Base-by-base conservation (phyloP, 108 stramenopile species). In the Epithemia pelagica region DNA sequence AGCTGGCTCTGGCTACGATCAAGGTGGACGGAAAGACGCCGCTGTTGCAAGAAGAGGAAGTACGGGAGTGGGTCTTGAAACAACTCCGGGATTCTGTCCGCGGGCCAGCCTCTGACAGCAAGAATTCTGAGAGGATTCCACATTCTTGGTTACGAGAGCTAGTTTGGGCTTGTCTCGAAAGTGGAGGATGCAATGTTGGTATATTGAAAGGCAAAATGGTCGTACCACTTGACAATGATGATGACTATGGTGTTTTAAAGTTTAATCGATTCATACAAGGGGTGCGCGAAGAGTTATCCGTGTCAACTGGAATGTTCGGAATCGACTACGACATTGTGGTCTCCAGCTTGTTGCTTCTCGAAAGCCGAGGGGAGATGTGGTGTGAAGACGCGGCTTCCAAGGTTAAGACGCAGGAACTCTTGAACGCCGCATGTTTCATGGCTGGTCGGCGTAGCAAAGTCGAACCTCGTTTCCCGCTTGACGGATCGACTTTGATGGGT, bases 281-380 rank as follows among this genome's bases (percentile, higher is more conserved):
- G 56, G 26, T 27, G 26, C 56, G 56, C 7, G 56, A 27, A 5
- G 56, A 23, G 22, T 27, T 58, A n/a, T 5, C 56, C 8, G 22
- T 21, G 21, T 58, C 26, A 21, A 7, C 8, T 19, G 69, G 59
- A 28, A 70, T 59, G 58, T 77, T 75, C 46, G 82, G 89, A 0
- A 51, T 90, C 61, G 92, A 93, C 68, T 87, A 80, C 75, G 85
- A 93, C 57, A 65, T 93, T 21, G 32, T 89, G 65, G 83, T 93
- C 56, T 75, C 86, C 30, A 78, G 80, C 15, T 59, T 93, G 20
- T 74, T 93, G 15, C 46, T 86, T 32, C 65, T 93, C 22, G 52
- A 72, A 46, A 74, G 66, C 57, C 74, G 75, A 51, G 73, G 78
- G 20, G 58, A 70, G 5, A 25, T 23, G 28, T 53, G 61, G 61